Conservation (phyloP, 495 filamentous ascomycete genomes). For the Trichoderma asperelloides region DNA sequence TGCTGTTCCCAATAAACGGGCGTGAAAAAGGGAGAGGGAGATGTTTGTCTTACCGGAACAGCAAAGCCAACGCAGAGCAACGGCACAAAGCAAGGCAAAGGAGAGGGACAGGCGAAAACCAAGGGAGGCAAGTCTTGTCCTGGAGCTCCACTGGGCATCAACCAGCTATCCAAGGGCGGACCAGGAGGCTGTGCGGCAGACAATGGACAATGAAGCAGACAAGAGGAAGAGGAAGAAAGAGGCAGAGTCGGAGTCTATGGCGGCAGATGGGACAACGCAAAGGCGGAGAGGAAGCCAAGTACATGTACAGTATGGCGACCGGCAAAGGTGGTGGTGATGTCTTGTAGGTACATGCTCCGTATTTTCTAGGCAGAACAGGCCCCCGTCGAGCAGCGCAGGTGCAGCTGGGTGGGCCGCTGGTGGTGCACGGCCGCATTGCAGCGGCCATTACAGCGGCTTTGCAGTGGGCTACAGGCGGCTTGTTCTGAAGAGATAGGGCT, state of each 20-base stretch:
- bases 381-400: no score
- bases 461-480: no score
- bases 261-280: background rate
- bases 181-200: background rate
- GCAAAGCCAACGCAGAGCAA: conserved; percentile 4
- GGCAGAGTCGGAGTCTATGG: background rate
- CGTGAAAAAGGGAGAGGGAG: conserved; percentile 4
- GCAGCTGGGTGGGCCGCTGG: no score
- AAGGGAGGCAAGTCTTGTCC: conserved; percentile 5
- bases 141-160: background rate
- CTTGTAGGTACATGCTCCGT: no score
- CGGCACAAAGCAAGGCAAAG: background rate
- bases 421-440: no score
- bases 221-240: background rate
- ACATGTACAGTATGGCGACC: background rate
- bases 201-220: background rate
- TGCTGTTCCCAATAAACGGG: background rate
- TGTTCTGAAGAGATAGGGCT: no score
- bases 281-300: background rate
- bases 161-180: conserved; percentile 1
- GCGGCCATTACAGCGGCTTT: no score
- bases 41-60: conserved; percentile 4
- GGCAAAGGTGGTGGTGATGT: no score
- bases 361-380: no score
- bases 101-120: background rate